A percentile compares a stretch with the other conserved stretches of the same genome.
phyloP scores from a whole-genome alignment of 2,329 filamentous ascomycete species.

The Trichoderma arundinaceum region DNA sequence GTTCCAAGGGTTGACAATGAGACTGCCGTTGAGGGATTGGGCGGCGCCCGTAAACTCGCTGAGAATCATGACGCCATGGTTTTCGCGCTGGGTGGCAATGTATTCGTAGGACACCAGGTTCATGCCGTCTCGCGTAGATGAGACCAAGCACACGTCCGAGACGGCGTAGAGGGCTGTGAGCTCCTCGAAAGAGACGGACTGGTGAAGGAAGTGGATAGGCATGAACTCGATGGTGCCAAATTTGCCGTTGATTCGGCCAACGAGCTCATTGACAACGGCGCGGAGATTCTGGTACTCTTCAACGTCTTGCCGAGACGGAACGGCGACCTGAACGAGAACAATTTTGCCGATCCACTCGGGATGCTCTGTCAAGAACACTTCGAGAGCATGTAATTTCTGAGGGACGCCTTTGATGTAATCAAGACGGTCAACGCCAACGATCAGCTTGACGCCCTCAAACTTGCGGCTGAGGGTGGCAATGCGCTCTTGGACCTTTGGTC shows the following conservation, averaged over 20 bases:
- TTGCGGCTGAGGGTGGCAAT: conserved; percentile 85
- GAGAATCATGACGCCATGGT: conserved; percentile 91
- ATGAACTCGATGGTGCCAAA: conserved; percentile 98
- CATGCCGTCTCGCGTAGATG: conserved; percentile 97
- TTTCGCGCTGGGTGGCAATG: conserved; percentile 88
- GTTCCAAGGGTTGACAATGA: conserved; percentile 99
- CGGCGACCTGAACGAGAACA: conserved; percentile 92
- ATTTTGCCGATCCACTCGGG: conserved; percentile 99
- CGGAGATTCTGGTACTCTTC: conserved; percentile 98
- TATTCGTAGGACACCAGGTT: conserved; percentile 98
- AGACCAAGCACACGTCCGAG: conserved; percentile 90
- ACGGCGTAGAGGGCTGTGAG: conserved; percentile 91
- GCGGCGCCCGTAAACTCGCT: conserved; percentile 97
- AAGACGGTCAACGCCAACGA: conserved; percentile 93
- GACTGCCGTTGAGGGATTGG: conserved; percentile 88
- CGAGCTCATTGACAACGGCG: conserved; percentile 93
- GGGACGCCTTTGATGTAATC: conserved; percentile 99
- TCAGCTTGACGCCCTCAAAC: conserved; percentile 94
- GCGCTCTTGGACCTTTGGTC: conserved; percentile 83
- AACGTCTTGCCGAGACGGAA: conserved; percentile 92
- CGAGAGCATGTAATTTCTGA: conserved; percentile 93
- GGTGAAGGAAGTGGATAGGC: conserved; percentile 98
- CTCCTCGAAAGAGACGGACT: conserved; percentile 93
- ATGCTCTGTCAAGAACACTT: conserved; percentile 95
- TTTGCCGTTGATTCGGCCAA: conserved; percentile 94